Base-by-base conservation (phyloP, 2,329 filamentous ascomycete genomes). In the Diaporthe nobilis region DNA sequence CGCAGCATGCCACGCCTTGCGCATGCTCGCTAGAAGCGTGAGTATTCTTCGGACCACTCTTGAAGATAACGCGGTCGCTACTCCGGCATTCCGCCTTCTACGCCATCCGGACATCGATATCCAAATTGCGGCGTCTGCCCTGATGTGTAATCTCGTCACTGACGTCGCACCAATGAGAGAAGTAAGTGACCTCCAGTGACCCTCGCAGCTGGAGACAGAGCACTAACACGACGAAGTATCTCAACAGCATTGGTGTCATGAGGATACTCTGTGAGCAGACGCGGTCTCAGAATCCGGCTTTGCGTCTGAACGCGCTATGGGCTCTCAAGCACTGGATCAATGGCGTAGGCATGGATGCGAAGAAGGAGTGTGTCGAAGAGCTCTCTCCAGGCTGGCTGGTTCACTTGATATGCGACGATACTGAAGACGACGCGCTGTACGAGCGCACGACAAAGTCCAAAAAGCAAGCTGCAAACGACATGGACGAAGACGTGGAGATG, bases 121-220 rank as follows among this genome's bases (percentile, higher is more conserved):
- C 6, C 94, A 96, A 81, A 93, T 97, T 81, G 95, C 95, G 67
- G 95, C 96, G 8, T 97, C 95, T 0, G 93, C 94, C 49, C 93
- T 94, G 9, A 90, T 97, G 53, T 95, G 93, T 80, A 99, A 99
- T 82, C 85, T 99, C 67, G 90, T 98, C 8, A 88, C 95, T 63
- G 95, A 98, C 77, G 94, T 97, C 80, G 98, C 96, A 81, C 96
- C 97, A 0, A 95, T 98, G 91, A 93, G 95, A 83, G 92, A 95
- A 82, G 95, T 96, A 83, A 87, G 92, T 87, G 37, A 31, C 34
- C 53, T 12, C 37, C 7, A 37, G 20, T 39, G 5, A 25, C n/a
- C 20, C n/a, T 31, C 22, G 7, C 4, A 42, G 3, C 1, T 44
- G 25, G 17, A 31, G 13, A 5, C 22, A n/a, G 13, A 4, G 39